A percentile compares a stretch with the other conserved stretches of the same genome.
These are phyloP conservation scores for Pholiota conissans DNA, from an alignment of 768 basidiomycete species.

Conservation along the genomic window DNA sequence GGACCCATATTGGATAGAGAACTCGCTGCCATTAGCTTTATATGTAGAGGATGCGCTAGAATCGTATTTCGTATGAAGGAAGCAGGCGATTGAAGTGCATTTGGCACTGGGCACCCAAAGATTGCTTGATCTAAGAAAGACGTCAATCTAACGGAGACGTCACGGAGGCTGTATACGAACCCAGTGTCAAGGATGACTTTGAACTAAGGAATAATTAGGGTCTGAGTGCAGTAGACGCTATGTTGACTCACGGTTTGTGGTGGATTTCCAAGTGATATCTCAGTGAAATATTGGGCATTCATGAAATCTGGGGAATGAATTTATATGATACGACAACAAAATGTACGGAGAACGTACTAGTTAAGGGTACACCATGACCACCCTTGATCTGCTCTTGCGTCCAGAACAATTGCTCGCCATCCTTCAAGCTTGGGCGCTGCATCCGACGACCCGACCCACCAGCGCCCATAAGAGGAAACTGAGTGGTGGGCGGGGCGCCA, in stretches of 20 bases:
- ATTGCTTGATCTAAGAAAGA: conserved; percentile 69
- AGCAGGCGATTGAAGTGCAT: conserved; percentile 90
- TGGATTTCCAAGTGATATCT: conserved; percentile 82
- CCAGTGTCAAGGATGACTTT: conserved; percentile 96
- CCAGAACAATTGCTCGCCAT: conserved; percentile 72
- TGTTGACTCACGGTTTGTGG: conserved; percentile 65
- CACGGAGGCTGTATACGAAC: conserved; percentile 29
- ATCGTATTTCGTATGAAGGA: conserved; percentile 94
- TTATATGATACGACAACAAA: not conserved
- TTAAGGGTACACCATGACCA: conserved; percentile 87
- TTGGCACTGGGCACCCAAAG: conserved; percentile 87
- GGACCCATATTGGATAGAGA: conserved; percentile 92
- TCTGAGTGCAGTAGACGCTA: not conserved
- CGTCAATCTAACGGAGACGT: not conserved
- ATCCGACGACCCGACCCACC: conserved; percentile 73
- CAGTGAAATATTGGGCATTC: conserved; percentile 97
- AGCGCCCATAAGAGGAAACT: conserved; percentile 68
- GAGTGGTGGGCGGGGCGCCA: conserved; percentile 47
- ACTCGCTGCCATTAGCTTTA: conserved; percentile 86
- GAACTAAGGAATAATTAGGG: conserved; percentile 48
- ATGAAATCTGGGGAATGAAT: conserved; percentile 71
- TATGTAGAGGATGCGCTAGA: conserved; percentile 76
- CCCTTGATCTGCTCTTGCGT: conserved; percentile 75
- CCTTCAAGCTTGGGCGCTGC: conserved; percentile 31
- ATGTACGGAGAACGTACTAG: conserved; percentile 57